Conservation (phyloP, 805 yeast species). For the Spencermartinsiella europaea region DNA sequence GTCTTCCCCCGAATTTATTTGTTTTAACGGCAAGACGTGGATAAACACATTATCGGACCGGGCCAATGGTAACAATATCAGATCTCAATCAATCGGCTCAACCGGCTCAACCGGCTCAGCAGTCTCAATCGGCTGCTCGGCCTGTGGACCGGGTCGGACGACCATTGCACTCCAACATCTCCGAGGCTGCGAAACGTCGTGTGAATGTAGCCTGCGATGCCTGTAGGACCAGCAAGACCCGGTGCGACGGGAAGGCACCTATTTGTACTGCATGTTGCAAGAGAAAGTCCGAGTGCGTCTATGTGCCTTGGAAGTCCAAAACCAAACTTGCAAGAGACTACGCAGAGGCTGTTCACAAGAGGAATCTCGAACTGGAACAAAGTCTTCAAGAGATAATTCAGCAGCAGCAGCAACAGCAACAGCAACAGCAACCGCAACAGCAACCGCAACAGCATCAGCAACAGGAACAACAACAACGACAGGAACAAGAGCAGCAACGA, state of each 20-base stretch:
- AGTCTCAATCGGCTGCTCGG: too few species aligned
- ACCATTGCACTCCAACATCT: neutral
- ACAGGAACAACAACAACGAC: neutral
- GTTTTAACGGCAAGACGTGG: too few species aligned
- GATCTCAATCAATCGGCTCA: too few species aligned
- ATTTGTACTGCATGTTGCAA: neutral
- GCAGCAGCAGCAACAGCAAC: neutral
- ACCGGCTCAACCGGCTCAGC: too few species aligned
- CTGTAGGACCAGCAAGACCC: neutral
- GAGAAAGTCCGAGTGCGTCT: slow-evolving; percentile 3
- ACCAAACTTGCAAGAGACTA: slow-evolving; percentile 4
- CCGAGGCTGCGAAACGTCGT: slow-evolving; percentile 2
- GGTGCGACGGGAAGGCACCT: slow-evolving; percentile 2
- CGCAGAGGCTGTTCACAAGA: neutral
- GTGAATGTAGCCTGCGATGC: slow-evolving; percentile 4
- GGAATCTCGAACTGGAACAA: slow-evolving; percentile 2
- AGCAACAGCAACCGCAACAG: too few species aligned
- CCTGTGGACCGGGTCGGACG: too few species aligned
- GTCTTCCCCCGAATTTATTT: too few species aligned
- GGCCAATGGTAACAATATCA: too few species aligned
- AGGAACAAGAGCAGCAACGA: too few species aligned
- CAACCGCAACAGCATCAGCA: too few species aligned
- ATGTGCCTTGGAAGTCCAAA: slow-evolving; percentile 3
- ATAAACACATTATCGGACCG: too few species aligned
- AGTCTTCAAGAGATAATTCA: neutral